Percentiles rank a stretch among this genome's conserved stretches.
Conservation (phyloP, 495 filamentous ascomycete species). For the Podospora anserina region DNA sequence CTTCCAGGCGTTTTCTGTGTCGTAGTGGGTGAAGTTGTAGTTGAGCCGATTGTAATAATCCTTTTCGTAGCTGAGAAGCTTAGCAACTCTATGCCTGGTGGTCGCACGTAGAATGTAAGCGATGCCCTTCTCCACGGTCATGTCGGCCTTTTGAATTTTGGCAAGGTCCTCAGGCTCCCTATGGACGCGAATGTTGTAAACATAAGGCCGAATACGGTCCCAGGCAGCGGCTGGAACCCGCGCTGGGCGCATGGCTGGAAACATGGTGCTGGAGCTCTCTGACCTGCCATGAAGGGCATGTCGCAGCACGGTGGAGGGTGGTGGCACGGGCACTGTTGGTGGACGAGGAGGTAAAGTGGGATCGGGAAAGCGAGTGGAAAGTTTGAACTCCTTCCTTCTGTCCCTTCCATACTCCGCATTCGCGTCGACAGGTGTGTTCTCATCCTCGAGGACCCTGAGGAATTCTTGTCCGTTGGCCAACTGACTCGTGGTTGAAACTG, state of each 20-base stretch:
- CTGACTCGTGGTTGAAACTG: background rate
- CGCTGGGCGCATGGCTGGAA: background rate
- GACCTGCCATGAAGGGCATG: background rate
- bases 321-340: background rate
- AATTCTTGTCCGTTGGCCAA: background rate
- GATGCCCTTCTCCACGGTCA: conserved; percentile 8
- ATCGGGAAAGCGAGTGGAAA: background rate
- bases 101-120: background rate
- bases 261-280: background rate
- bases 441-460: background rate
- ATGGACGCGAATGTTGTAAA: background rate
- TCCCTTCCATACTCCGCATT: no score
- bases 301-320: background rate
- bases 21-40: background rate
- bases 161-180: no score
- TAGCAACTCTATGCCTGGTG: background rate
- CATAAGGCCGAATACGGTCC: background rate
- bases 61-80: background rate
- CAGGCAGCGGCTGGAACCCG: background rate
- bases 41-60: background rate
- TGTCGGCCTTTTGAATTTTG: background rate
- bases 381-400: background rate
- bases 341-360: background rate
- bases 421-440: no score
- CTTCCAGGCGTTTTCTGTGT: background rate